Evolutionary conservation across 805 yeast genomes (phyloP), one percentile per base, ranked within the genome.

Genomic region (Yarrowia porcina): DNA sequence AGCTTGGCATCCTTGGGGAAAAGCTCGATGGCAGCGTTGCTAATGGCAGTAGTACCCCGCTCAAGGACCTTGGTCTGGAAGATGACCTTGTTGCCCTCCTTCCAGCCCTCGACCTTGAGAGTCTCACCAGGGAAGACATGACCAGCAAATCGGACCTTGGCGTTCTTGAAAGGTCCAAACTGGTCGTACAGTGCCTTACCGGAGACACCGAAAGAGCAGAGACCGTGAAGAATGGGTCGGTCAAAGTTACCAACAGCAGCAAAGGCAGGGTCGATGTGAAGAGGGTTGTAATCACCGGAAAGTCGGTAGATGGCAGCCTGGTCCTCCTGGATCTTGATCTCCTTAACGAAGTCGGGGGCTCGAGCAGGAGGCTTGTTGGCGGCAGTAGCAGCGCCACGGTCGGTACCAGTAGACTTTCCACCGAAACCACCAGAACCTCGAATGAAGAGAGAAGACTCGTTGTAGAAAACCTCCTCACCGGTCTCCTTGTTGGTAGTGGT

Each of bases 81-180:
- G 64, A 83, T 78, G 57, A 90, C 86, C 66, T 83, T 86, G 67
- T 75, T 73, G 63, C 88, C 87, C 61, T 83, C 80, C 74, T 86
- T 89, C 99, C 99, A 93, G 30, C 96, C 96, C 61, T 77, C 77
- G 28, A 93, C 84, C 69, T 81, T 82, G 73, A 93, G 80, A 15
- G 89, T 86, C 76, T 93, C 97, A 67, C 98, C 99, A 9, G 97
- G 97, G 83, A 83, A 92, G 23, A 93, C 97, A 69, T 89, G 86
- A 70, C 91, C 91, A 20, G 96, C 83, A 75, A 93, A 93, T 73
- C 98, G 85, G 15, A 84, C 94, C 79, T 93, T 93, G 73, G 90
- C 81, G 78, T 91, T 97, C 71, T 82, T 82, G 75, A 87, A 89
- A 38, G 81, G 79, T 50, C 99, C 98, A 75, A 77, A 93, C 70